Evolutionary conservation across 345 rosid species (phyloP).

Genomic region (Draba incana): DNA sequence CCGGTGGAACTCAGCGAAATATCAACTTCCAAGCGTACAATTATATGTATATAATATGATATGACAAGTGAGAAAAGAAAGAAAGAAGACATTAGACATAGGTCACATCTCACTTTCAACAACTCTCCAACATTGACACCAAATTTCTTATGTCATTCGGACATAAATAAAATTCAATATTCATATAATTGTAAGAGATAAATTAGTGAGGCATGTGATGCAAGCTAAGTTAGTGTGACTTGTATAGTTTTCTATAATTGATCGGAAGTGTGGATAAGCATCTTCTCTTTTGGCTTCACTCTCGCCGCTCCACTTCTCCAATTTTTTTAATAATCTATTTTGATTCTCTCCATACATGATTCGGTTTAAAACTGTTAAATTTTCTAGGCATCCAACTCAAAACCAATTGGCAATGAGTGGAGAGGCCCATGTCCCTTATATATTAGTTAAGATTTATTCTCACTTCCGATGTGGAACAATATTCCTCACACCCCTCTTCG

Average conservation of each 20-base stretch:
- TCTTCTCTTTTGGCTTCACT: constrained; percentile 43
- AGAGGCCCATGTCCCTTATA: no score
- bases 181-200: constrained; percentile 24
- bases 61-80: constrained; percentile 39
- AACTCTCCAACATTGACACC: constrained; percentile 42
- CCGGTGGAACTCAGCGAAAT: constrained; percentile 7
- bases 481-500: no score
- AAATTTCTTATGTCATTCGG: constrained; percentile 25
- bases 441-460: no score
- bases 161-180: constrained; percentile 24
- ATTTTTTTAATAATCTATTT: neutral
- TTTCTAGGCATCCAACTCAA: no score
- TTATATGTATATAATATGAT: constrained; percentile 30
- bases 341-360: constrained; percentile 16
- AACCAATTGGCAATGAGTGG: no score
- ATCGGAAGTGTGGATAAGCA: constrained; percentile 38
- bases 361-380: neutral
- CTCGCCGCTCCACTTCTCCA: constrained; percentile 41
- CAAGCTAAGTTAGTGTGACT: constrained; percentile 44
- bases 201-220: constrained; percentile 41
- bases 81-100: constrained; percentile 22
- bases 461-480: no score
- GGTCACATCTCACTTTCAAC: constrained; percentile 45
- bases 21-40: constrained; percentile 21
- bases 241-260: constrained; percentile 39